Evolutionary conservation across 192 early-diverging fungal species (phyloP), one percentile per base, ranked within the genome.

Genomic region (Funneliformis geosporum): DNA sequence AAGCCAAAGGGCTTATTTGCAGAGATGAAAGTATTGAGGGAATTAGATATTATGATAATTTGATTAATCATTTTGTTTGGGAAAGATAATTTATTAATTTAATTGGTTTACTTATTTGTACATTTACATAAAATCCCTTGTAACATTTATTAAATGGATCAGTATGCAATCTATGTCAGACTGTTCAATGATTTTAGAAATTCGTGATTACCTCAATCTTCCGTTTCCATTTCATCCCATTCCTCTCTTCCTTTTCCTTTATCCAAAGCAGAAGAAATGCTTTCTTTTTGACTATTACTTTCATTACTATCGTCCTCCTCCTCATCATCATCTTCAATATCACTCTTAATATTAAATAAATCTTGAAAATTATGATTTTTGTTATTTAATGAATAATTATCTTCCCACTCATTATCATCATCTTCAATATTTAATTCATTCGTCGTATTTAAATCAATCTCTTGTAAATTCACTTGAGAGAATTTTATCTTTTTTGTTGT

Each of bases 21-120:
- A 86, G 95, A 67, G 97, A 98, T 79, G 95, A 97, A 76, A 92
- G 89, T 7, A 88, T 95, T 0, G 92, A 94, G 76, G 97, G 96
- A 8, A 78, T 97, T 43, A 84, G 89, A 43, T 98, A 94, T 82
- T 96, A 93, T 80, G 89, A 90, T 28, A 98, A 98, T 83, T 33
- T 91, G 28, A 79, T 86, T 33, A 72, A 74, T 12, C 81, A 82
- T 55, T 67, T 27, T 39, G 40, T 25, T 43, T 55, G 64, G 65
- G 62, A 78, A 43, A 10, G 14, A 2, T 21, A 27, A 21, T 64
- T 12, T 21, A 27, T 12, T 27, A 27, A 28, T 33, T 61, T 61
- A 61, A 8, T 23, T 2, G 0, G 2, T 61, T 61, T 65, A 65
- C 8, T 33, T 65, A 65, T 27, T 23, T 65, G 12, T 65, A 27